These are phyloP conservation scores for Pseudoscleropodium purum DNA, from an alignment of 225 moss, liverwort and hornwort genomes.

Conservation along the genomic window DNA sequence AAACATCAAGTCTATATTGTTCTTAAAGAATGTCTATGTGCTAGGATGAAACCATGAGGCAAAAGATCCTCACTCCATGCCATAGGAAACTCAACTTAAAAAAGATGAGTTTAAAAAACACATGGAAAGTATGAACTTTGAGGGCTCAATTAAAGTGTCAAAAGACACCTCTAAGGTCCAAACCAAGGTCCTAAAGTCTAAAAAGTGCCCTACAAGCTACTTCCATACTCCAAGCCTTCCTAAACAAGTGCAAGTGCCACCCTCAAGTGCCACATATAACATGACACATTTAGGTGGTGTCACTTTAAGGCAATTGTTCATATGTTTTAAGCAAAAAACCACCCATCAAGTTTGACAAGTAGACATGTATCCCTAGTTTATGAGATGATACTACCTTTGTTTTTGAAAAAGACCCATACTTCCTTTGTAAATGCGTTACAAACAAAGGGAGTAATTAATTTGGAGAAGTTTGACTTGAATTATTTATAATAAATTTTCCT, in stretches of 20 bases:
- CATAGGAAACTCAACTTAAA: accelerated
- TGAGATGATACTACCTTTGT: not conserved
- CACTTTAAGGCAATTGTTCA: not conserved
- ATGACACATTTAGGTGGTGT: accelerated
- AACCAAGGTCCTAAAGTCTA: not conserved
- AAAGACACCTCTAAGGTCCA: not conserved
- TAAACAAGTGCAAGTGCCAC: not conserved
- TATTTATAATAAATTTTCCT: not conserved
- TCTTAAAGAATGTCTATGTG: not conserved
- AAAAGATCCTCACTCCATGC: not conserved
- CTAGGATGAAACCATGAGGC: not conserved
- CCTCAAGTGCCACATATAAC: accelerated
- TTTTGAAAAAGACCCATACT: too few relatives aligned
- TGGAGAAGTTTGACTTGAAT: not conserved
- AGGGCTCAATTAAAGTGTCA: not conserved
- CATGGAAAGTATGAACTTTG: not conserved
- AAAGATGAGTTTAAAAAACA: not conserved
- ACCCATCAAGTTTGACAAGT: not conserved
- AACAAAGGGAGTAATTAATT: not conserved
- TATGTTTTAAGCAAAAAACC: not conserved
- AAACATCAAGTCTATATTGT: not conserved
- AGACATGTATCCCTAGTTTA: not conserved
- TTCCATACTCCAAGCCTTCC: accelerated
- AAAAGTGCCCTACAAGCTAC: accelerated
- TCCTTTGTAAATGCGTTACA: too few relatives aligned